phyloP scores from a whole-genome alignment of 2,329 filamentous ascomycete species.

The Pseudocercospora ulei region DNA sequence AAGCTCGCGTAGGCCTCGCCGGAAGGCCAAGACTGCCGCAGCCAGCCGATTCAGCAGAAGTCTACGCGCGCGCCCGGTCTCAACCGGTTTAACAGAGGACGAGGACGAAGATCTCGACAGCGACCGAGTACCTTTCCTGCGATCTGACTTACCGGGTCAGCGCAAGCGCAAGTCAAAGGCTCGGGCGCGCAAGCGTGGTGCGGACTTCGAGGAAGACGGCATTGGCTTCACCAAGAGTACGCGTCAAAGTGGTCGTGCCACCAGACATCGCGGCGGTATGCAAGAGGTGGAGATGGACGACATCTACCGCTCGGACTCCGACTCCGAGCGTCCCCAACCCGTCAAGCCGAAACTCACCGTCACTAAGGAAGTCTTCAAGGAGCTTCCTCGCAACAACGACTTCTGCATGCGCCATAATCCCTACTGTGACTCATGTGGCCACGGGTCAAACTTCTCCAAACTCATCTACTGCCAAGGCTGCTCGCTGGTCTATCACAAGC shows the following conservation, averaged over 20 bases:
- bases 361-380: slow-evolving; percentile 61
- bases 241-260: slow-evolving; percentile 41
- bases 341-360: slow-evolving; percentile 50
- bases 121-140: slow-evolving; percentile 28
- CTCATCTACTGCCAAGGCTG: slow-evolving; percentile 89
- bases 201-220: slow-evolving; percentile 6
- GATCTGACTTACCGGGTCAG: slow-evolving; percentile 36
- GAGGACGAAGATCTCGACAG: slow-evolving; percentile 28
- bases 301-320: slow-evolving; percentile 42
- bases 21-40: slow-evolving; percentile 12
- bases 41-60: slow-evolving; percentile 10
- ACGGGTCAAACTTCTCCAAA: slow-evolving; percentile 52
- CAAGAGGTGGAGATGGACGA: slow-evolving; percentile 51
- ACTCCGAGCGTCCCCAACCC: slow-evolving; percentile 31
- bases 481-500: slow-evolving; percentile 69
- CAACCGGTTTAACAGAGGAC: slow-evolving; percentile 11
- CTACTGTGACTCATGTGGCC: slow-evolving; percentile 63
- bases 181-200: not conserved
- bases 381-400: slow-evolving; percentile 49
- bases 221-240: slow-evolving; percentile 19
- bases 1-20: slow-evolving; percentile 16
- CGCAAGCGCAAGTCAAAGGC: slow-evolving; percentile 36
- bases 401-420: slow-evolving; percentile 63
- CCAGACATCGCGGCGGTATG: slow-evolving; percentile 42
- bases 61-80: slow-evolving; percentile 16